Evolutionary conservation across 73 alveolate species (phyloP).

Genomic region (Tetrahymena malaccensis): DNA sequence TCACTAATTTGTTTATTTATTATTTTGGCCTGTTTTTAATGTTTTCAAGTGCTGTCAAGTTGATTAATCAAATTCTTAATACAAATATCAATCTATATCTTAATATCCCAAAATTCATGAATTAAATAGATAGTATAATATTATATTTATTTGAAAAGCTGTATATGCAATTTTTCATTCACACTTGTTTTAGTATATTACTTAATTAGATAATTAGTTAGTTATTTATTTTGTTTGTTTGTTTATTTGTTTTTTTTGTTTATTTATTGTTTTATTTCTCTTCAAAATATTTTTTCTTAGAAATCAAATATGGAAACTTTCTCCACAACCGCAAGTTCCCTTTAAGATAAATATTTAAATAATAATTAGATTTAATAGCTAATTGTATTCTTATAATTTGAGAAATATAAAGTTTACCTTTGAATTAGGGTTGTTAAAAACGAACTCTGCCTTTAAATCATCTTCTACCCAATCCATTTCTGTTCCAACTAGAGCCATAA

Average conservation of each 20-base stretch:
- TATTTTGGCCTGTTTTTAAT: background rate
- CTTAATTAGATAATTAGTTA: background rate
- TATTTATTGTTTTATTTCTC: background rate
- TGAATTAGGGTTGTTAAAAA: slow-evolving; percentile 72
- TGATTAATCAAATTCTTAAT: too few species aligned
- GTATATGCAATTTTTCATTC: background rate
- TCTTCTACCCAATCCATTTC: slow-evolving; percentile 76
- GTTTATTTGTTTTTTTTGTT: background rate
- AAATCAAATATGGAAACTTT: slow-evolving; percentile 65
- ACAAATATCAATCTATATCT: too few species aligned
- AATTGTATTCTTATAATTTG: background rate
- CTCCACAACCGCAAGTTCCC: slow-evolving; percentile 85
- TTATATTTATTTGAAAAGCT: too few species aligned
- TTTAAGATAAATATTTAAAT: background rate
- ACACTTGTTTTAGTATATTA: background rate
- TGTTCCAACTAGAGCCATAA: slow-evolving; percentile 74
- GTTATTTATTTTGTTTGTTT: background rate
- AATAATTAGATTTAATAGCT: too few species aligned
- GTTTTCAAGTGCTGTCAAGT: background rate
- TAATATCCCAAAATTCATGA: too few species aligned
- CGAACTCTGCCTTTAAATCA: slow-evolving; percentile 63
- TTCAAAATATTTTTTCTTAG: background rate
- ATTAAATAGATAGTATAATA: background rate
- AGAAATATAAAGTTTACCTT: background rate
- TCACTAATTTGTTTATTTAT: too few species aligned